Base-by-base conservation (phyloP, 257 asterid genomes). In the Solanum sejunctum region DNA sequence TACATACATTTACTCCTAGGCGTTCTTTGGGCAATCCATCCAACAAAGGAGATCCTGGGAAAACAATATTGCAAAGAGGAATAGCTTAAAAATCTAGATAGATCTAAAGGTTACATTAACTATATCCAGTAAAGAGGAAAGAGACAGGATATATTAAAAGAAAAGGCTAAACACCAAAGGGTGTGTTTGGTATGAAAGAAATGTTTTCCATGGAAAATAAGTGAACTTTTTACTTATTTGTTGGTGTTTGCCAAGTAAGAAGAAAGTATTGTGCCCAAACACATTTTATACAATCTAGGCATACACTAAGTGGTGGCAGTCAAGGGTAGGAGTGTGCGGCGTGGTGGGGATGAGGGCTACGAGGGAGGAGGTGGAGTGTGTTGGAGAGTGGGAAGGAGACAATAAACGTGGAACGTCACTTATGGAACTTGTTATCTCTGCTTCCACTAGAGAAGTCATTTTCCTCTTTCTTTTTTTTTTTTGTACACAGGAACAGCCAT, bases 21-120 rank as follows among this genome's bases (percentile, higher is more conserved):
- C 52, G 88, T 84, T 78, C 88, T 86, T 90, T 88, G 49, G 91
- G 88, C 85, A 87, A 55, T 85, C 87, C 92, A 82, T 81, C 90
- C 85, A 90, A 89, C 88, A 60, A 28, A 3, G 86, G 84, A 81
- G 63, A 85, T 83, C 91, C 99, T 96, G 93, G 84, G 12, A 73
- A 56, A 77, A 26, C 56, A 52, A 26, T 52, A 77, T 51, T 15
- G 82, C 63, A 77, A 52, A 77, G 47, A 77, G 43, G 63, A 77
- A 77, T 77, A 77, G 63, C 63, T 77, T 77, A 77, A 52, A 75
- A 77, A 77, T 77, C 47, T 15, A 51, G 26, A 49, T 49, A 77
- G 20, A 77, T 77, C 63, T 18, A 41, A 85, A 57, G 23, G 49
- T 17, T 13, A 41, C 45, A 43, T 10, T 39, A 23, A 10, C 82